These are phyloP conservation scores for Lodderomyces beijingensis DNA, from an alignment of 1,139 yeast species.

Conservation along the genomic window DNA sequence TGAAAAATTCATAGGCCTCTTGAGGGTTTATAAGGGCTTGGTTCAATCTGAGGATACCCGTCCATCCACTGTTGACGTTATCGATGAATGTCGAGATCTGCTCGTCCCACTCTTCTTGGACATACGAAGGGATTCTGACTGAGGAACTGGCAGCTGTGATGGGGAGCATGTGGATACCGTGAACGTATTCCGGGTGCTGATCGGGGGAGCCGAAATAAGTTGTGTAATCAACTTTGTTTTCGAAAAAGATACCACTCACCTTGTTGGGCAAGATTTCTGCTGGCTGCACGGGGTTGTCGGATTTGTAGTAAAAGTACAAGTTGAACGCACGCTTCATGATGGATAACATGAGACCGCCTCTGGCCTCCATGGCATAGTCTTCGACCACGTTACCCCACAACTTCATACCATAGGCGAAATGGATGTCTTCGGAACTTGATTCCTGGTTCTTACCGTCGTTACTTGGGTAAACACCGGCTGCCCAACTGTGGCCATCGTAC, in stretches of 20 bases:
- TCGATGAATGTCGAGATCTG: constrained; percentile 47
- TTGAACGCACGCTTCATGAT: constrained; percentile 60
- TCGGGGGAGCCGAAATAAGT: constrained; percentile 48
- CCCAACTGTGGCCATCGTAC: constrained; percentile 85
- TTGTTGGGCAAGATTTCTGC: constrained; percentile 52
- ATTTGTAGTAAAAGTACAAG: constrained; percentile 53
- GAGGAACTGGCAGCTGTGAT: constrained; percentile 80
- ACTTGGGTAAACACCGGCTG: constrained; percentile 64
- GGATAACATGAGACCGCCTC: constrained; percentile 73
- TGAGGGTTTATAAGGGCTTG: constrained; percentile 72
- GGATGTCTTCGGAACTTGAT: constrained; percentile 76
- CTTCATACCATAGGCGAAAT: constrained; percentile 78
- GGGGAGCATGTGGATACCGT: constrained; percentile 91
- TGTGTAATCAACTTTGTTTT: constrained; percentile 87
- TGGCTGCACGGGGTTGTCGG: constrained; percentile 61
- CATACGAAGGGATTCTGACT: constrained; percentile 66
- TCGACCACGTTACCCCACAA: constrained; percentile 73
- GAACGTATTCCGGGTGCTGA: constrained; percentile 66
- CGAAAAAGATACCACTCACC: constrained; percentile 75
- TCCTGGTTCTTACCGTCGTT: constrained; percentile 82
- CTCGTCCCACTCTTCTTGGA: constrained; percentile 74
- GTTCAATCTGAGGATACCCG: constrained; percentile 75
- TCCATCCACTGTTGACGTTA: constrained; percentile 75
- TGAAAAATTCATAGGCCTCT: constrained; percentile 65
- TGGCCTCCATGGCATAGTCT: constrained; percentile 69